phyloP scores from a whole-genome alignment of 1,284 basidiomycete species.

The Vanrija humicola region DNA sequence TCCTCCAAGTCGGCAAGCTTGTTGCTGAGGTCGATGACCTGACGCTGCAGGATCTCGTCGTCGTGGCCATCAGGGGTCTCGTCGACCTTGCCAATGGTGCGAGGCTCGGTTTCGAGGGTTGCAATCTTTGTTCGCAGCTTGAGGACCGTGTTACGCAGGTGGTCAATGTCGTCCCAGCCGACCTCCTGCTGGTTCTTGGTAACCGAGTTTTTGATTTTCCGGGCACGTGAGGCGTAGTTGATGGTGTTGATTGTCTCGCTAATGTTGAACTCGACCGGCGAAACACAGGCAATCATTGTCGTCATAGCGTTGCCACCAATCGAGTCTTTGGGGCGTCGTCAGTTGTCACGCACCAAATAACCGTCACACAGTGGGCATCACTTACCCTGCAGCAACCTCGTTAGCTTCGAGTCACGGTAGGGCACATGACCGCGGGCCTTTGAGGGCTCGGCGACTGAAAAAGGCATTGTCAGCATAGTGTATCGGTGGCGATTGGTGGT shows the following conservation, averaged over 20 bases:
- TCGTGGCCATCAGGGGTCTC: slow-evolving; percentile 35
- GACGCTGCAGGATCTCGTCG: slow-evolving; percentile 70
- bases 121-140: slow-evolving; percentile 62
- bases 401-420: slow-evolving; percentile 96
- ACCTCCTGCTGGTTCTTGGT: slow-evolving; percentile 91
- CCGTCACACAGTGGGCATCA: background rate
- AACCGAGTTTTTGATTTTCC: slow-evolving; percentile 95
- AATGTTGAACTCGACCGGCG: slow-evolving; percentile 86
- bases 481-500: background rate
- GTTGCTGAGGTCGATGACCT: slow-evolving; percentile 14
- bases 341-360: background rate
- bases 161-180: slow-evolving; percentile 97
- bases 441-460: slow-evolving; percentile 80
- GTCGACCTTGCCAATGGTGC: slow-evolving; percentile 16
- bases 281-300: slow-evolving; percentile 98
- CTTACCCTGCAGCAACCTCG: slow-evolving; percentile 70
- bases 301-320: slow-evolving; percentile 98
- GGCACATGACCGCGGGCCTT: slow-evolving; percentile 67
- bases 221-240: slow-evolving; percentile 95
- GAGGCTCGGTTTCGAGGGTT: slow-evolving; percentile 56
- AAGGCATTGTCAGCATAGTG: slow-evolving; percentile 3
- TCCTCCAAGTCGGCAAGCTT: slow-evolving; percentile 35
- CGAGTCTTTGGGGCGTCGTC: slow-evolving; percentile 58
- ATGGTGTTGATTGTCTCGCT: slow-evolving; percentile 94
- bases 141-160: slow-evolving; percentile 79